These are phyloP conservation scores for Elaphomyces granulatus DNA, from an alignment of 495 filamentous ascomycete genomes.

Conservation along the genomic window DNA sequence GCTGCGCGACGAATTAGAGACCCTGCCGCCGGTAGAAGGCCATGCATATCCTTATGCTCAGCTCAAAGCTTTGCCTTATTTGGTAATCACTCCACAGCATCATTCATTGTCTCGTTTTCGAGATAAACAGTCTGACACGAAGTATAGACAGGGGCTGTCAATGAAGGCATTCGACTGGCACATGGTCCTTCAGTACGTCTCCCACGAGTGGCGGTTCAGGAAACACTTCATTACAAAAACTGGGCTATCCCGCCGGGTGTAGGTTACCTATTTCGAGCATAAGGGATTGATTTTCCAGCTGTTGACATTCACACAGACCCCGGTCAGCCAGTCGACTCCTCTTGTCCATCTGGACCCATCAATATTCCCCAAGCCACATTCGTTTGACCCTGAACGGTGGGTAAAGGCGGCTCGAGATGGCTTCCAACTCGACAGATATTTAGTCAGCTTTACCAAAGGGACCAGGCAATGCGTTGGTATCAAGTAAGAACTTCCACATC, in stretches of 20 bases:
- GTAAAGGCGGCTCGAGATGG: conserved; percentile 13
- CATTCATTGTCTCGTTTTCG: neutral
- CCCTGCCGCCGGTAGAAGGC: conserved; percentile 8
- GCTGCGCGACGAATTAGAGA: conserved; percentile 15
- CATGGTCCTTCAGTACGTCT: conserved; percentile 19
- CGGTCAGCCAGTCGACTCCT: conserved; percentile 27
- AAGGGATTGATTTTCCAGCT: conserved; percentile 11
- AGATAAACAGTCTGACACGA: neutral
- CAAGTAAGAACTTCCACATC: conserved; percentile 14
- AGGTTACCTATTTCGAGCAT: conserved; percentile 3
- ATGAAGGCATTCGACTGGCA: conserved; percentile 28
- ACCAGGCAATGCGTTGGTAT: conserved; percentile 16
- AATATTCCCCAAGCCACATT: conserved; percentile 26
- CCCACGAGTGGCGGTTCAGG: conserved; percentile 18
- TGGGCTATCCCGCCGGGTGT: conserved; percentile 12
- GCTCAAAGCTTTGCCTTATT: conserved; percentile 33
- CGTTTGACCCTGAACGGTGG: conserved; percentile 34
- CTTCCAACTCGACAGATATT: conserved; percentile 9
- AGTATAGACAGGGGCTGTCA: conserved; percentile 20
- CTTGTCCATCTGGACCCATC: conserved; percentile 26
- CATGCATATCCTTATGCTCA: conserved; percentile 9
- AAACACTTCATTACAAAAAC: conserved; percentile 17
- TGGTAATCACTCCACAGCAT: too few species aligned
- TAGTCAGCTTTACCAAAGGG: conserved; percentile 17
- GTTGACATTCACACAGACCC: conserved; percentile 12